These are phyloP conservation scores for Hevea brasiliensis DNA, from an alignment of 345 rosid genomes.

Conservation along the genomic window DNA sequence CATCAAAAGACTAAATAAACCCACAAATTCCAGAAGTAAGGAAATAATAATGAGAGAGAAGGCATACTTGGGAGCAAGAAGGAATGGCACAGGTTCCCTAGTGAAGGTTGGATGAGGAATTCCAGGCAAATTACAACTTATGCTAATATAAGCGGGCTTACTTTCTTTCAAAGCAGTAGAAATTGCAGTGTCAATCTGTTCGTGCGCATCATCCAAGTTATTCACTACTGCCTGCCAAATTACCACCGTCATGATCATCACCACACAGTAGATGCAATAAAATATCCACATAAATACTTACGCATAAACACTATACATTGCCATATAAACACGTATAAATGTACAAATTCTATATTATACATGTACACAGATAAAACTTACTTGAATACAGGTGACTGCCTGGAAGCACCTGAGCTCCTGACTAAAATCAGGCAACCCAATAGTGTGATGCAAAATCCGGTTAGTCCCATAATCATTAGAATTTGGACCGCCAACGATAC, in stretches of 20 bases:
- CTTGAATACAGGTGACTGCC: conserved; percentile 59
- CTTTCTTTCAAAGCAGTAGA: conserved; percentile 77
- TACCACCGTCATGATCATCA: conserved; percentile 2
- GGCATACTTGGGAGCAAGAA: conserved; percentile 51
- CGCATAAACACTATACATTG: no score
- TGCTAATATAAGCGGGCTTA: conserved; percentile 68
- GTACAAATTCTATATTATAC: no score
- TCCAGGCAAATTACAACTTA: conserved; percentile 63
- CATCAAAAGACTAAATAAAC: not conserved
- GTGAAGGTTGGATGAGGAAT: conserved; percentile 63
- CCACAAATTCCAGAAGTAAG: not conserved
- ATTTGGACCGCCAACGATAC: conserved; percentile 70
- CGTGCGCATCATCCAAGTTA: conserved; percentile 73
- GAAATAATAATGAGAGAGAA: conserved; percentile 7
- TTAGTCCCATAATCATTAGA: conserved; percentile 70
- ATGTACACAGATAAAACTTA: conserved; percentile 16
- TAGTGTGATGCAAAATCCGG: conserved; percentile 70
- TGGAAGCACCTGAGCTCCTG: conserved; percentile 72
- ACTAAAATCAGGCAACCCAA: conserved; percentile 64
- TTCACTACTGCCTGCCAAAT: conserved; percentile 60
- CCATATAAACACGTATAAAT: no score
- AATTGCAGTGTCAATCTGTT: conserved; percentile 62
- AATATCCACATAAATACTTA: no score
- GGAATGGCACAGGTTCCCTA: conserved; percentile 68
- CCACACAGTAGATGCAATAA: no score